These are phyloP conservation scores for Corylus avellana DNA, from an alignment of 306 rosid genomes.

Conservation along the genomic window DNA sequence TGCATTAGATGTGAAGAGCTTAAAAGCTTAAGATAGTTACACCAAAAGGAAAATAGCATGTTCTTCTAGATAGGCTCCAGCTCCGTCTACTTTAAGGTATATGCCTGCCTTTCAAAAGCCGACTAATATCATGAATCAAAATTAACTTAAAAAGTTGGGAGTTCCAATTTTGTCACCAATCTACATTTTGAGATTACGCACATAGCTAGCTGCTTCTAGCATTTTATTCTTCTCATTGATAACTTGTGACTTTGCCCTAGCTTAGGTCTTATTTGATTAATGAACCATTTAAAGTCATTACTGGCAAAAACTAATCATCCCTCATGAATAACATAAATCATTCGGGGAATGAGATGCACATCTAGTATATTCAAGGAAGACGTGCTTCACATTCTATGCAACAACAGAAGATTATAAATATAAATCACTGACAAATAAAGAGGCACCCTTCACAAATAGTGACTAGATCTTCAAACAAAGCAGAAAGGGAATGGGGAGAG, in stretches of 20 bases:
- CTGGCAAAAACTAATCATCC: background rate
- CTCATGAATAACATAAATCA: background rate
- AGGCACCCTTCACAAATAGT: background rate
- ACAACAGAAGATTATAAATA: background rate
- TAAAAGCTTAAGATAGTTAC: slow-evolving; percentile 1
- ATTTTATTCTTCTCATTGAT: background rate
- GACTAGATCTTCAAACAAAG: background rate
- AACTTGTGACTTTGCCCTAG: background rate
- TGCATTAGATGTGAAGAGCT: slow-evolving; percentile 34
- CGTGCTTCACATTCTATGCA: background rate
- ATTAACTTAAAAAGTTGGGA: background rate
- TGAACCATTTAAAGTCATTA: background rate
- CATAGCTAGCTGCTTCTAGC: background rate
- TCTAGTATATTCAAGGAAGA: background rate
- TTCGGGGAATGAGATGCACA: background rate
- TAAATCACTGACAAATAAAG: background rate
- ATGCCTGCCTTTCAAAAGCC: background rate
- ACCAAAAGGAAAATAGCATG: background rate
- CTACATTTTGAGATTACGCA: background rate
- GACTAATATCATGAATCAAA: background rate
- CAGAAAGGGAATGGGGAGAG: background rate
- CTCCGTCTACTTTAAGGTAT: background rate
- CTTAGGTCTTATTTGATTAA: background rate
- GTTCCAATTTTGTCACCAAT: background rate
- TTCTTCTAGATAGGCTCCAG: background rate